These are phyloP conservation scores for Fusarium sp. DNA, from an alignment of 2,329 filamentous ascomycete genomes.

Conservation along the genomic window DNA sequence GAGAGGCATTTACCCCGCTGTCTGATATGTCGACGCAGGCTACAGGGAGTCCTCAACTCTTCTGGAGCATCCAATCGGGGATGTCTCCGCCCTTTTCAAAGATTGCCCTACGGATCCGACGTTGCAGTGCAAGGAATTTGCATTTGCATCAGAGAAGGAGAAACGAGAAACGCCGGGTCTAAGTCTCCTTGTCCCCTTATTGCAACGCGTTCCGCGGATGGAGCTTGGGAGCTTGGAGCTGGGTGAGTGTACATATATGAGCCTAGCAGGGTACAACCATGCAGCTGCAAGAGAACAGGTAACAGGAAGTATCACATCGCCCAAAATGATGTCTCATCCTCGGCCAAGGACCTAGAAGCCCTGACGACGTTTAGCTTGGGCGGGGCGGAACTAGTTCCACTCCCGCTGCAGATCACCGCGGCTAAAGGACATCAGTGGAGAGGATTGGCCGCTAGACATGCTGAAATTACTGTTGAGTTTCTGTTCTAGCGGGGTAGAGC, in stretches of 20 bases:
- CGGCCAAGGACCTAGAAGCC: background rate
- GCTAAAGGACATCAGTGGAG: background rate
- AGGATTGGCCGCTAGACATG: background rate
- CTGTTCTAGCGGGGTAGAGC: background rate
- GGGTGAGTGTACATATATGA: background rate
- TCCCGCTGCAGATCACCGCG: slow-evolving; percentile 2
- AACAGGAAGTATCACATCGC: background rate
- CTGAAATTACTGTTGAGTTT: background rate
- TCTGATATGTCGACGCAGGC: background rate
- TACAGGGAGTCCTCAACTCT: background rate
- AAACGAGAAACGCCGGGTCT: background rate
- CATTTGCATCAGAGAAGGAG: background rate
- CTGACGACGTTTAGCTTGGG: background rate
- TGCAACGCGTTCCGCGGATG: background rate
- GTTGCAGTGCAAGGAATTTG: background rate
- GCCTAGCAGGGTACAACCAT: background rate
- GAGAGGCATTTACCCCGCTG: background rate
- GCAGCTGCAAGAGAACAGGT: background rate
- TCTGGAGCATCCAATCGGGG: slow-evolving; percentile 16
- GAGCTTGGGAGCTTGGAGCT: background rate
- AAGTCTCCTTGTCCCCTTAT: background rate
- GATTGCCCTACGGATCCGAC: background rate
- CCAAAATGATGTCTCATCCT: background rate
- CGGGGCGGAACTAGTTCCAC: background rate
- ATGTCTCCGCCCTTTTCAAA: background rate